phyloP scores from a whole-genome alignment of 2,329 filamentous ascomycete genomes.

The Aspergillus alliaceus region DNA sequence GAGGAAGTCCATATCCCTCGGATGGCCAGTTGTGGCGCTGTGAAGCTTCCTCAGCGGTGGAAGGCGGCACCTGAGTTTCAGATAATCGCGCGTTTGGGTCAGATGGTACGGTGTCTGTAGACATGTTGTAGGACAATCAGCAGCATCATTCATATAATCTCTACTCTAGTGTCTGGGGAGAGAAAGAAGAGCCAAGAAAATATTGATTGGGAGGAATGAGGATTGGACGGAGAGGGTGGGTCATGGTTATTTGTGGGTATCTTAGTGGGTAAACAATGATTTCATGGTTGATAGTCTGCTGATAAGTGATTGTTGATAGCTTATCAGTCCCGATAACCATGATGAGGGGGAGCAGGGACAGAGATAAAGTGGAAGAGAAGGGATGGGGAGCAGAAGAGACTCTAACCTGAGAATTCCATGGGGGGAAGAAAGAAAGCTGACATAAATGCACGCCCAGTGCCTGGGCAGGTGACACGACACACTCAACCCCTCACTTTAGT shows the following conservation, averaged over 20 bases:
- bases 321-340: neutral
- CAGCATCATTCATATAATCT: neutral
- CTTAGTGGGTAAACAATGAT: neutral
- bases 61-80: conserved; percentile 38
- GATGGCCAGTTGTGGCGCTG: conserved; percentile 41
- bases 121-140: neutral
- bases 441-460: neutral
- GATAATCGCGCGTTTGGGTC: conserved; percentile 20
- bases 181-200: neutral
- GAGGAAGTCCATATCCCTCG: conserved; percentile 24
- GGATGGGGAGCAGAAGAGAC: neutral
- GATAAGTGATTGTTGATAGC: neutral
- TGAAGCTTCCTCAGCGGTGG: conserved; percentile 43
- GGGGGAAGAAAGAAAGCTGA: conserved; percentile 6
- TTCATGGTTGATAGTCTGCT: neutral
- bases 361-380: neutral
- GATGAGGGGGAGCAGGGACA: neutral
- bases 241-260: neutral
- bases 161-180: neutral
- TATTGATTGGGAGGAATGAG: neutral
- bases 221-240: neutral
- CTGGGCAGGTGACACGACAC: conserved; percentile 1
- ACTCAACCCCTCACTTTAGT: neutral
- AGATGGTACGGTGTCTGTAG: neutral
- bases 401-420: too few species aligned